A percentile compares a stretch with the other conserved stretches of the same genome.
Conservation (phyloP, 805 yeast genomes). For the Dipodascopsis uninucleata region DNA sequence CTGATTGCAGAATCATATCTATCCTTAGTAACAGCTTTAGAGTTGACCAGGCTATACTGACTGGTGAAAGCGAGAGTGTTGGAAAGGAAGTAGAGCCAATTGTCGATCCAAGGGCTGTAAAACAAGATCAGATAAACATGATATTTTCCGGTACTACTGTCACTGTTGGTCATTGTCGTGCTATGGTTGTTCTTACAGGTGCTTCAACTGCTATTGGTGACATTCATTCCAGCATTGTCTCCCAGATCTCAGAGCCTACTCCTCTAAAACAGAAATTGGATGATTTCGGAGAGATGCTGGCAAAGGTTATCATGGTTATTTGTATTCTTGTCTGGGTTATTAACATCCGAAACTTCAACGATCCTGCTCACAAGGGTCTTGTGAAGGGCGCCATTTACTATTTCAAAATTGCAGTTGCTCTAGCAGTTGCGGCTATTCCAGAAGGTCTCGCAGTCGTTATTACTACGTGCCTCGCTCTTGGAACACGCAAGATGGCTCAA, state of each 20-base stretch:
- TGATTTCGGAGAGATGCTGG: conserved; percentile 41
- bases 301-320: conserved; percentile 45
- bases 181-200: conserved; percentile 43
- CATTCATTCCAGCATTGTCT: conserved; percentile 39
- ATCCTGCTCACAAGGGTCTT: conserved; percentile 46
- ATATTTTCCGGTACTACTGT: conserved; percentile 39
- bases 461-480: conserved; percentile 48
- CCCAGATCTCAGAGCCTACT: conserved; percentile 41
- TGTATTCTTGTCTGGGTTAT: conserved; percentile 48
- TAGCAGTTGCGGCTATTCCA: conserved; percentile 50
- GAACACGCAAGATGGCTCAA: conserved; percentile 47
- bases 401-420: conserved; percentile 48
- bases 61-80: conserved; percentile 40
- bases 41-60: conserved; percentile 44
- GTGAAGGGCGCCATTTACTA: conserved; percentile 47
- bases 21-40: conserved; percentile 38
- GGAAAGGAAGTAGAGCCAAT: conserved; percentile 35
- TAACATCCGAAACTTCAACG: conserved; percentile 41
- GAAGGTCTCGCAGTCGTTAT: conserved; percentile 52
- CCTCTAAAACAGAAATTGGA: conserved; percentile 41
- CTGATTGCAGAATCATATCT: conserved; percentile 41
- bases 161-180: conserved; percentile 44
- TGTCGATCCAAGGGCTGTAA: conserved; percentile 37
- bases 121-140: conserved; percentile 38
- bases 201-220: conserved; percentile 43